Base-by-base conservation (phyloP, 306 rosid species). In the Fragaria ananassa region DNA sequence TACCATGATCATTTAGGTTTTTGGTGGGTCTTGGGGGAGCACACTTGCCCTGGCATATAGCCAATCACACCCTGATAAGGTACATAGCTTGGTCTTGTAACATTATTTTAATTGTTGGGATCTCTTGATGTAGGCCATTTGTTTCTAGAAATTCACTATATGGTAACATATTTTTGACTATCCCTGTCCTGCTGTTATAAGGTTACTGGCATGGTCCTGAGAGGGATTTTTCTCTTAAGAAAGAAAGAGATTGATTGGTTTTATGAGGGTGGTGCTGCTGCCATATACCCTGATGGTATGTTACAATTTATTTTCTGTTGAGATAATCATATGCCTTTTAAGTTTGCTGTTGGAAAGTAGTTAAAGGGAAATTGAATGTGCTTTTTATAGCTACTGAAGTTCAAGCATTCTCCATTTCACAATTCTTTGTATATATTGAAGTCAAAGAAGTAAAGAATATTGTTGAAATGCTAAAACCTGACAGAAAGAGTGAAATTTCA, bases 21-120 rank as follows among this genome's bases (percentile, higher is more conserved):
- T 92, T 80, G 97, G 98, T 56, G 98, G 97, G 51, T 95, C 98
- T 67, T 90, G 98, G 97, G 98, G 98, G 76, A 94, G 98, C 82
- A 92, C 98, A 25, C 91, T 94, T 64, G 82, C 96, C 68, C 97
- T 95, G 81, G 96, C 97, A 37, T 95, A 95, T 81, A 89, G 97
- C 86, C 98, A 95, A 77, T 79, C 93, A 80, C 96, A 92, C 81
- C 96, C 97, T 6, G 95, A 90, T 64, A 92, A 94, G 97, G 98
- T 92, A 74, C 56, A 54, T 77, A 21, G 19, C 37, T 61, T 75
- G 72, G 61, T 72, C 34, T 3, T 39, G 8, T 74, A 74, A 51
- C 19, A 39, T 51, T 11, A 41, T 39, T 39, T 56, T 17, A 8
- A 61, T 71, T 73, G 69, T 74, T 77, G 64, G 58, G 23, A 56